Conservation (phyloP, 1,284 basidiomycete genomes). For the Phenoliferia sp. region DNA sequence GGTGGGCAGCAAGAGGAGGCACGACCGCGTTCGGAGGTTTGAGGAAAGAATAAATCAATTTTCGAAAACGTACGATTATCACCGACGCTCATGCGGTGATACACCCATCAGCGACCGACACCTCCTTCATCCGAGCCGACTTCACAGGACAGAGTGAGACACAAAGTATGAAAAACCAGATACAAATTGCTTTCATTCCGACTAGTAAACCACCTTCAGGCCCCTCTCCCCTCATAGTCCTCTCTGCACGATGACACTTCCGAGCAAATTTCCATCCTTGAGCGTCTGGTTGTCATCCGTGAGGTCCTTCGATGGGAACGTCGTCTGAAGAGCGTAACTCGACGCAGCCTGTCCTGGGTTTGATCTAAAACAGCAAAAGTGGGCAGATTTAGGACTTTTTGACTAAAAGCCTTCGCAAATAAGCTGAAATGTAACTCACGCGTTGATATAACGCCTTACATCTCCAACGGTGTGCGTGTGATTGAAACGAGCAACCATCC, state of each 20-base stretch:
- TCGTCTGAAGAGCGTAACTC: constrained; percentile 71
- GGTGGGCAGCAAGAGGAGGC: background rate
- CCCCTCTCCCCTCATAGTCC: too few species aligned
- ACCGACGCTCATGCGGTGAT: too few species aligned
- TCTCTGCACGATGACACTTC: constrained; percentile 81
- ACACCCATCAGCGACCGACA: too few species aligned
- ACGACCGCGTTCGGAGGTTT: too few species aligned
- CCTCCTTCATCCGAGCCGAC: too few species aligned
- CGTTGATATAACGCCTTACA: constrained; percentile 79
- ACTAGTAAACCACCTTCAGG: too few species aligned
- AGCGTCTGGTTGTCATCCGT: constrained; percentile 66
- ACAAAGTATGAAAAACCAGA: too few species aligned
- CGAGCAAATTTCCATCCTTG: constrained; percentile 65
- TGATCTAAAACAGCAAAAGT: constrained; percentile 51
- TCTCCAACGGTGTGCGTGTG: constrained; percentile 84
- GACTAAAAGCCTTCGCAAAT: background rate
- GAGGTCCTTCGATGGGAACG: constrained; percentile 75
- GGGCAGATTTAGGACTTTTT: background rate
- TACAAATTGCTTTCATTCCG: too few species aligned
- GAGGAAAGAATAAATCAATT: too few species aligned
- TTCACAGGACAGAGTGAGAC: too few species aligned
- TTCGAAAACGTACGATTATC: too few species aligned
- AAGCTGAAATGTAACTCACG: constrained; percentile 54
- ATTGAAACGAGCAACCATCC: constrained; percentile 85
- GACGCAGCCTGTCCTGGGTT: constrained; percentile 63